These are phyloP conservation scores for Lasiosphaeriaceae sp. DNA, from an alignment of 495 filamentous ascomycete genomes.

Conservation along the genomic window DNA sequence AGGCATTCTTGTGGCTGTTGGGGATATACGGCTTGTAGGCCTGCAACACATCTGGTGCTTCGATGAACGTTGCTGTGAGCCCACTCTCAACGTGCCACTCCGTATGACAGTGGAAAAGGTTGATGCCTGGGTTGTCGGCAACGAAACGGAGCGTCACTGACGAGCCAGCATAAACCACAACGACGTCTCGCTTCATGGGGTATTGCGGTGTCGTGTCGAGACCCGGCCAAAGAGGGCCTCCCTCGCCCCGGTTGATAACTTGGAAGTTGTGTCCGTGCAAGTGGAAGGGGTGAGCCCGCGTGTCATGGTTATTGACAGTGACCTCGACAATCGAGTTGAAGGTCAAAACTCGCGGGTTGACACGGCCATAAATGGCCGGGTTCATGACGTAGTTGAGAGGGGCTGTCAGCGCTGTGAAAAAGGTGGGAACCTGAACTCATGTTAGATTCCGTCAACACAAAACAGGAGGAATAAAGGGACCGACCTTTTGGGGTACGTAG, in stretches of 20 bases:
- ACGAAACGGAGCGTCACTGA: conserved; percentile 39
- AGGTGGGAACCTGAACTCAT: conserved; percentile 53
- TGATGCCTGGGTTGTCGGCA: conserved; percentile 46
- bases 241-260: conserved; percentile 41
- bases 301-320: conserved; percentile 64
- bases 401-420: conserved; percentile 55
- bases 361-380: conserved; percentile 39
- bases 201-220: conserved; percentile 41
- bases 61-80: conserved; percentile 58
- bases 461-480: conserved; percentile 55
- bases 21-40: conserved; percentile 48
- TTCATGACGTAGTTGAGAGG: conserved; percentile 46
- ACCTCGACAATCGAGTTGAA: conserved; percentile 63
- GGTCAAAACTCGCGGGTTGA: conserved; percentile 53
- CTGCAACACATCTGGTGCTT: conserved; percentile 51
- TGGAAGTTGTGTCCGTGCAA: conserved; percentile 69
- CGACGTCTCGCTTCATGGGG: conserved; percentile 47
- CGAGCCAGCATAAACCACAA: conserved; percentile 36
- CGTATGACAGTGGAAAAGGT: conserved; percentile 55
- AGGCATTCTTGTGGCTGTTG: conserved; percentile 46
- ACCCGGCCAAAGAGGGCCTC: conserved; percentile 43
- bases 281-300: conserved; percentile 42
- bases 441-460: not conserved
- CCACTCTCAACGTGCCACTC: conserved; percentile 50
- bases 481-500: conserved; percentile 63